Evolutionary conservation across 2,329 filamentous ascomycete species (phyloP).

Genomic region (Grosmannia clavigera): DNA sequence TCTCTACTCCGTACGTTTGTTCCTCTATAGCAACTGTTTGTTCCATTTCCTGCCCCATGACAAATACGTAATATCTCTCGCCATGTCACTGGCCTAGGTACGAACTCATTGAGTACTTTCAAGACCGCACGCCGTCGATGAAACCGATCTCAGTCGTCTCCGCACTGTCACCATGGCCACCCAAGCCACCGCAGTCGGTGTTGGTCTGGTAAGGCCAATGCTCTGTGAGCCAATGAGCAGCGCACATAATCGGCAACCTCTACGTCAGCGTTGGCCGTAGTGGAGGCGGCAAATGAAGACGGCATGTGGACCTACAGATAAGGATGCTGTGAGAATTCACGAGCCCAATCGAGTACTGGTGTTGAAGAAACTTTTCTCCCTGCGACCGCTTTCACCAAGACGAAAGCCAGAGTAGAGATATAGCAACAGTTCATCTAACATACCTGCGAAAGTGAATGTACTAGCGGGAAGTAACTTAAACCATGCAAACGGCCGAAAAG

Average conservation of each 20-base stretch:
- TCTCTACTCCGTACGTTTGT: no score
- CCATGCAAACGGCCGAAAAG: not conserved
- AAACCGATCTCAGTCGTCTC: constrained; percentile 20
- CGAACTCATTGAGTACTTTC: no score
- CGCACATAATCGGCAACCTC: constrained; percentile 20
- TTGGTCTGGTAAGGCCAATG: constrained; percentile 18
- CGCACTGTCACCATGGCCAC: constrained; percentile 23
- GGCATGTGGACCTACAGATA: no score
- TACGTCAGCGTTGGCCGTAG: constrained; percentile 41
- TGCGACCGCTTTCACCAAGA: no score
- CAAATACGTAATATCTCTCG: not conserved
- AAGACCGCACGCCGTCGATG: no score
- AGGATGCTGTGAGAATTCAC: not conserved
- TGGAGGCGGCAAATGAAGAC: constrained; percentile 29
- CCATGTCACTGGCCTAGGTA: not conserved
- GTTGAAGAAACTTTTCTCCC: no score
- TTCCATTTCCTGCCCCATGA: no score
- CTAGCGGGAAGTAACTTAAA: no score
- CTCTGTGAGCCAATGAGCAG: constrained; percentile 29
- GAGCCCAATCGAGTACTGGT: no score
- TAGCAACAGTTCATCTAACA: no score
- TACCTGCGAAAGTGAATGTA: no score
- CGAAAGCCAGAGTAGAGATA: no score
- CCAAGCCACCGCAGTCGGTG: constrained; percentile 18
- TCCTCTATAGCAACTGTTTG: not conserved